Evolutionary conservation across 169 alveolate genomes (phyloP).

Genomic region (Plasmodium falciparum): DNA sequence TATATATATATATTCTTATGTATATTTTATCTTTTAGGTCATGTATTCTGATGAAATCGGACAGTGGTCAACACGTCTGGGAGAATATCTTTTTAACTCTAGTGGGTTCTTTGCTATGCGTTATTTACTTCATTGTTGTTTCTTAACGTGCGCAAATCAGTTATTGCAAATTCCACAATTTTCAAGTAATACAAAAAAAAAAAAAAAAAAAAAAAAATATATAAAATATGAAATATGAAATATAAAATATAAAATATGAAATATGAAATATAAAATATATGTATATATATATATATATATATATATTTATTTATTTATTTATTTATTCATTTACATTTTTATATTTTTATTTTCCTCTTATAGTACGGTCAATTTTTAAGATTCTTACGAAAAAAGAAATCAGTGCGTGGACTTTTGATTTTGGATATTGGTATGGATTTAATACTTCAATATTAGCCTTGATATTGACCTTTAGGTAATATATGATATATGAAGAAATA

Average conservation of each 20-base stretch:
- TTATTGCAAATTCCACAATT: slow-evolving; percentile 68
- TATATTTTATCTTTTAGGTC: slow-evolving; percentile 14
- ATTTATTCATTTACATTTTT: not conserved
- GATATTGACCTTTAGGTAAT: slow-evolving; percentile 84
- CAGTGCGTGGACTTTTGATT: slow-evolving; percentile 80
- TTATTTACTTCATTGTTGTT: slow-evolving; percentile 64
- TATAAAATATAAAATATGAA: too few species aligned
- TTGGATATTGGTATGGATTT: slow-evolving; percentile 89
- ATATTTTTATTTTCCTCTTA: not conserved
- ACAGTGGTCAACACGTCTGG: slow-evolving; percentile 58
- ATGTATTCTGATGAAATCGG: slow-evolving; percentile 70
- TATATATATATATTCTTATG: not conserved
- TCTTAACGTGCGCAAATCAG: slow-evolving; percentile 71
- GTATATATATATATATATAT: slow-evolving; percentile 4
- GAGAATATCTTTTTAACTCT: slow-evolving; percentile 56
- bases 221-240: too few species aligned
- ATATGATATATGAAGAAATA: not conserved
- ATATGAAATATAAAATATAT: too few species aligned
- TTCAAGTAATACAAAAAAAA: slow-evolving; percentile 23
- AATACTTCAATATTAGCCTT: slow-evolving; percentile 84
- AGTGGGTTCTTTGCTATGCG: slow-evolving; percentile 76
- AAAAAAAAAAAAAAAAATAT: too few species aligned
- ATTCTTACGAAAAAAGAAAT: slow-evolving; percentile 60
- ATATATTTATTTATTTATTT: not conserved
- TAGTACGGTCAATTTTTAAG: slow-evolving; percentile 56